phyloP scores from a whole-genome alignment of 495 filamentous ascomycete genomes.

The Penicillium argentinense region DNA sequence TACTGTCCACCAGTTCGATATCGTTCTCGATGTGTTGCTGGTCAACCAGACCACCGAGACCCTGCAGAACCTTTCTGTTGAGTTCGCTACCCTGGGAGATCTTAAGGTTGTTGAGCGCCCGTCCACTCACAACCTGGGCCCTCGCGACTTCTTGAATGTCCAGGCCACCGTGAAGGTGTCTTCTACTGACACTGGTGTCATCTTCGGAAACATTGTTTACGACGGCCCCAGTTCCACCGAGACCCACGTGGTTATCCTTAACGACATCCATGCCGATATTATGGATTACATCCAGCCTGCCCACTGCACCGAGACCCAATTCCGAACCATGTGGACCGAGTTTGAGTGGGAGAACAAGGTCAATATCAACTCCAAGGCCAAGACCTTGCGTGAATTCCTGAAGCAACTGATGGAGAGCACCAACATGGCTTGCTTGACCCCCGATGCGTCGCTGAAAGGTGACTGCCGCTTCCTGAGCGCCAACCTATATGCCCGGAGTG shows the following conservation, averaged over 20 bases:
- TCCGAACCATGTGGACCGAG: slow-evolving; percentile 99
- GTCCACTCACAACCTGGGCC: slow-evolving; percentile 90
- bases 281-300: slow-evolving; percentile 99
- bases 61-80: slow-evolving; percentile 93
- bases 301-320: slow-evolving; percentile 94
- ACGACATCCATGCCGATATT: slow-evolving; percentile 98
- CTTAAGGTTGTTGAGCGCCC: slow-evolving; percentile 97
- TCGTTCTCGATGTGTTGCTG: slow-evolving; percentile 92
- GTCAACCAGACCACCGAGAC: slow-evolving; percentile 98
- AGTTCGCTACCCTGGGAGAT: slow-evolving; percentile 97
- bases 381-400: slow-evolving; percentile 88
- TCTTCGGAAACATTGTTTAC: slow-evolving; percentile 99
- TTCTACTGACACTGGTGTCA: slow-evolving; percentile 97
- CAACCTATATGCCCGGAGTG: slow-evolving; percentile 94
- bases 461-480: slow-evolving; percentile 98
- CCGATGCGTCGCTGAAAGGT: slow-evolving; percentile 92
- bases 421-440: slow-evolving; percentile 97
- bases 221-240: slow-evolving; percentile 94
- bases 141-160: slow-evolving; percentile 95
- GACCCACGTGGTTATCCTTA: slow-evolving; percentile 95
- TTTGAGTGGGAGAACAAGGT: slow-evolving; percentile 99
- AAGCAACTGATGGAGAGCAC: slow-evolving; percentile 95
- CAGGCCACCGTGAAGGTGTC: slow-evolving; percentile 99
- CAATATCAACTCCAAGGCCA: slow-evolving; percentile 97
- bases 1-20: slow-evolving; percentile 98